Evolutionary conservation across 2,329 filamentous ascomycete genomes (phyloP), one percentile per base, ranked within the genome.

Genomic region (Aspergillus sp.): DNA sequence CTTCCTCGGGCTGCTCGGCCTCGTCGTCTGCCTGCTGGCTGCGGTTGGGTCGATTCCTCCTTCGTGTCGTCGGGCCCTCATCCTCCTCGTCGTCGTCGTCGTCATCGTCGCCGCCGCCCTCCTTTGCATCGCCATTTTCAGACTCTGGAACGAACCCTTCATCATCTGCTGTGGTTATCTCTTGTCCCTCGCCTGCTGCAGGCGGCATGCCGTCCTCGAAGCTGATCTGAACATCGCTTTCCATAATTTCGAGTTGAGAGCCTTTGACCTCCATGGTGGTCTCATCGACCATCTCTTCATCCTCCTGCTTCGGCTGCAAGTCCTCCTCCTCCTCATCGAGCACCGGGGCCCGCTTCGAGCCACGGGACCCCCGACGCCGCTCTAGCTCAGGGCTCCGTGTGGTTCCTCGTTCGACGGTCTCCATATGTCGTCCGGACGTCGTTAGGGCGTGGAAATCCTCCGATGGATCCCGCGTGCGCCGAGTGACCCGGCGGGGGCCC

Each of bases 401-500:
- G 41, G 41, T 21, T 25, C 81, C 83, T 64, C 80, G 76, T 61
- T 84, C 79, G 8, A 86, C 76, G 4, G 84, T 78, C 57, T 84
- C 73, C 60, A 81, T 79, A 70, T 88, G 84, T 60, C 78, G 82
- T 17, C 86, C 86, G 7, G 85, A 87, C 63, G 84, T 82, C 3
- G 85, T 84, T 48, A 88, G 75, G 15, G 82, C 84, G 49, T 86
- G 75, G 13, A 88, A 80, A 36, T 84, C 81, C 38, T 83, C 81
- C 25, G 83, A 81, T 3, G 82, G 77, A 64, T 85, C 84, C 62
- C 85, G 84, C 23, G 82, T 86, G 17, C 85, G 79, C 49, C 86
- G 85, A 69, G 84, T 86, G 64, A 82, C 86, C 62, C 85, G 81
- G 64, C 86, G 69, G 64, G 61, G 78, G 67, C 62, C 61, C 54